Evolutionary conservation across 2,329 filamentous ascomycete species (phyloP), one percentile per base, ranked within the genome.

Genomic region (Alternaria gaisen): DNA sequence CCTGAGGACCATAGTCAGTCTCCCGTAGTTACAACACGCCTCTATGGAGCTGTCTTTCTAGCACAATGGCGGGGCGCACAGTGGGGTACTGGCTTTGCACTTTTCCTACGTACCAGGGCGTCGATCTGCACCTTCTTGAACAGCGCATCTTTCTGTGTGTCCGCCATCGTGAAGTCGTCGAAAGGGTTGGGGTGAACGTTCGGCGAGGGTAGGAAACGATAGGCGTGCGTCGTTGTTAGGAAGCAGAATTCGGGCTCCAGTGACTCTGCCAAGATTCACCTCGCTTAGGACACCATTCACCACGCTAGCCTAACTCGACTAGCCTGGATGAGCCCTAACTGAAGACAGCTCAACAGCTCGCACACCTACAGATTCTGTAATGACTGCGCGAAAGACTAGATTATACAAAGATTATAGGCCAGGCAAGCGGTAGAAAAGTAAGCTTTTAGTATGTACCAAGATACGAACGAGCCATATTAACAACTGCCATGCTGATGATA

Each of bases 121-220:
- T 97, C 94, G 78, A 98, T 90, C 85, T 97, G 93, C 75, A 97
- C 92, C 81, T 92, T 87, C 85, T 90, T 91, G 82, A 96, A 86
- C 80, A 91, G 88, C 62, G 69, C 70, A 58, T 79, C 77, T 65
- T 78, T 78, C 44, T 69, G 65, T 53, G 63, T 55, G 59, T 78
- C 77, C 65, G 77, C 76, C 77, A 80, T 80, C 52, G 58, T 77
- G 58, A 56, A 60, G 47, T 65, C 55, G 61, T 69, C 56, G 60
- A 38, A 30, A 51, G 47, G 30, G 36, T 61, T 44, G 64, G 57
- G 62, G 48, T 46, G 50, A 48, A 56, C 55, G 57, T 52, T 48
- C 48, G 61, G 67, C 56, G 61, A 41, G 67, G 63, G 62, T 65
- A 55, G 48, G 64, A 48, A 11, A 52, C 57, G 58, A 57, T 72